Base-by-base conservation (phyloP, 768 basidiomycete species). In the Trametes villosa region DNA sequence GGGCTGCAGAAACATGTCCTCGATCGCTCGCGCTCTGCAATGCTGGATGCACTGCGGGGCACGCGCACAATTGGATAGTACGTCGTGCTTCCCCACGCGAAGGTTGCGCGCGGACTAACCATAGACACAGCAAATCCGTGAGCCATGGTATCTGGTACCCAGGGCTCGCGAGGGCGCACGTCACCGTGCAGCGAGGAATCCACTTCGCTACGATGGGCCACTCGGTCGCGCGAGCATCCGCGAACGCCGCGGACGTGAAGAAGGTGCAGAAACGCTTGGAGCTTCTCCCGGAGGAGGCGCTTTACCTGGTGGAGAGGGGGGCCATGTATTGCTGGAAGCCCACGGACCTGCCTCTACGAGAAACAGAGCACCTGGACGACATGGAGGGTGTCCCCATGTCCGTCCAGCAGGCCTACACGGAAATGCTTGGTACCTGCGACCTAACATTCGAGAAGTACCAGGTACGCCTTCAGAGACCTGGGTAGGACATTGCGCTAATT, bases 221-320 rank as follows among this genome's bases (percentile, higher is more conserved):
- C 67, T 91, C 91, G 22, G 83, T 83, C 31, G 84, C 89, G 15
- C 78, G 88, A 30, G 67, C 72, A 11, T n/a, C 72, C 1, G n/a
- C 27, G 0, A 42, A 15, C 2, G 67, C 68, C 15, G 73, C 78
- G 27, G 70, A 75, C 26, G 60, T 68, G 26, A 65, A 73, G 41
- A 88, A 84, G 67, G 57, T 76, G 1, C 80, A 83, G 15, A 92
- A 88, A 72, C 77, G 87, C 27, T 76, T 93, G 18, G 94, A 98
- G 69, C 80, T 99, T 0, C 80, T 99, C 2, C 97, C 97, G 0
- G 97, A 99, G 76, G 97, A 99, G 76, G 86, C 93, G 0, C 81
- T 99, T 18, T 98, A 98, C 77, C 83, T 98, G 31, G 82, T 96
- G 45, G 97, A 98, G 74, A 79, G 96, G 42, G 96, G 97, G 0